phyloP scores from a whole-genome alignment of 768 basidiomycete species.

The Pisolithus albus region DNA sequence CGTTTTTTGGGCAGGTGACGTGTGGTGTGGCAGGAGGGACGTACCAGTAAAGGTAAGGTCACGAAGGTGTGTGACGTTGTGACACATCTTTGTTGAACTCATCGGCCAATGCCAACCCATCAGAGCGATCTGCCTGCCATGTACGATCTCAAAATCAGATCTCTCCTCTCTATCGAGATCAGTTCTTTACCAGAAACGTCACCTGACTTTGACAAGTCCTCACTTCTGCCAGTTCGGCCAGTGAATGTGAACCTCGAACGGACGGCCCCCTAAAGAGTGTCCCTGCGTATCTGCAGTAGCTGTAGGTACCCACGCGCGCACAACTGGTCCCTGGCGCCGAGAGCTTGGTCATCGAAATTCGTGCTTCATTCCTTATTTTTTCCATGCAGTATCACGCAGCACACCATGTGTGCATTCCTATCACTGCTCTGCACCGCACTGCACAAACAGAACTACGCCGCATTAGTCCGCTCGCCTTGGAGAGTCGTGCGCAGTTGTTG shows the following conservation, averaged over 20 bases:
- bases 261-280: too few relatives aligned
- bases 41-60: not conserved
- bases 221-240: not conserved
- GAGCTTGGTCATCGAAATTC: too few relatives aligned
- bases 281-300: too few relatives aligned
- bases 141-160: conserved; percentile 7
- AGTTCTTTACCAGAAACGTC: conserved; percentile 4
- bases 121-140: conserved; percentile 9
- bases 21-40: too few relatives aligned
- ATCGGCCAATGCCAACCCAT: not conserved
- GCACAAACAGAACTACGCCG: too few relatives aligned
- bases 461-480: not conserved
- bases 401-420: too few relatives aligned
- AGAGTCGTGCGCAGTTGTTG: not conserved
- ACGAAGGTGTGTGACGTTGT: conserved; percentile 12
- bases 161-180: conserved; percentile 2
- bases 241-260: too few relatives aligned
- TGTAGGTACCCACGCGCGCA: too few relatives aligned
- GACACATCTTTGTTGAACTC: not conserved
- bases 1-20: not conserved
- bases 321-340: too few relatives aligned
- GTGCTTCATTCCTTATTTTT: too few relatives aligned
- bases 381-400: too few relatives aligned
- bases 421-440: not conserved
- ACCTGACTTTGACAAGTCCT: not conserved